Conservation (phyloP, 345 rosid genomes). For the Aquilaria sinensis region DNA sequence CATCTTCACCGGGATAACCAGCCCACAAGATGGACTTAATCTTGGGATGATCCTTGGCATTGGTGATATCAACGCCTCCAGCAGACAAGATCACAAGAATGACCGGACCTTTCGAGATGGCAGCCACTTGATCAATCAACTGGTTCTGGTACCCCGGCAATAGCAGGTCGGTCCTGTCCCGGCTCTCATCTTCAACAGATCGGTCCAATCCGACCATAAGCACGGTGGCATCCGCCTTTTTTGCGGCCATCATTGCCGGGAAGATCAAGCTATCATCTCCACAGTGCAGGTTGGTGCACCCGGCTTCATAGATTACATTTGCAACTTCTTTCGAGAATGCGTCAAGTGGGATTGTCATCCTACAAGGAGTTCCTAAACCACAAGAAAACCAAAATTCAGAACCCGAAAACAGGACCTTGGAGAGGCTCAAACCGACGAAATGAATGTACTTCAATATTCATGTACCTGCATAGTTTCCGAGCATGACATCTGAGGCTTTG, state of each 20-base stretch:
- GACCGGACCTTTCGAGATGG: slow-evolving; percentile 29
- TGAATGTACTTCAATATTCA: not conserved
- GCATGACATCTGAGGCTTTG: slow-evolving; percentile 23
- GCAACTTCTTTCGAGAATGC: slow-evolving; percentile 12
- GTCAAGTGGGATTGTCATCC: slow-evolving; percentile 18
- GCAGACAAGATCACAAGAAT: slow-evolving; percentile 44
- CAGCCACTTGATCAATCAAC: slow-evolving; percentile 26
- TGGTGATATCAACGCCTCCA: slow-evolving; percentile 31
- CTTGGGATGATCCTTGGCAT: slow-evolving; percentile 16
- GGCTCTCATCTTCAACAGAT: slow-evolving; percentile 30
- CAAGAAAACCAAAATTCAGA: not conserved
- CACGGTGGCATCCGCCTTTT: slow-evolving; percentile 28
- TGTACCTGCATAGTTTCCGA: slow-evolving; percentile 46
- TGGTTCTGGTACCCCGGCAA: slow-evolving; percentile 10
- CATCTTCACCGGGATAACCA: slow-evolving; percentile 45
- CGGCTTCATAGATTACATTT: slow-evolving; percentile 14
- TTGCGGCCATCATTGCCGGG: slow-evolving; percentile 22
- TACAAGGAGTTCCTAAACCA: slow-evolving; percentile 30
- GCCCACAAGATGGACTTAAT: slow-evolving; percentile 39
- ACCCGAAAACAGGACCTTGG: too few species aligned
- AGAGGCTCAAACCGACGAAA: not conserved
- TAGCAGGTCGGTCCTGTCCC: slow-evolving; percentile 35
- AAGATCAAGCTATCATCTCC: slow-evolving; percentile 13
- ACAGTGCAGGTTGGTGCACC: slow-evolving; percentile 19
- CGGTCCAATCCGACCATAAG: slow-evolving; percentile 26